Evolutionary conservation across 2,329 filamentous ascomycete genomes (phyloP).

Genomic region (Xylaria sp.): DNA sequence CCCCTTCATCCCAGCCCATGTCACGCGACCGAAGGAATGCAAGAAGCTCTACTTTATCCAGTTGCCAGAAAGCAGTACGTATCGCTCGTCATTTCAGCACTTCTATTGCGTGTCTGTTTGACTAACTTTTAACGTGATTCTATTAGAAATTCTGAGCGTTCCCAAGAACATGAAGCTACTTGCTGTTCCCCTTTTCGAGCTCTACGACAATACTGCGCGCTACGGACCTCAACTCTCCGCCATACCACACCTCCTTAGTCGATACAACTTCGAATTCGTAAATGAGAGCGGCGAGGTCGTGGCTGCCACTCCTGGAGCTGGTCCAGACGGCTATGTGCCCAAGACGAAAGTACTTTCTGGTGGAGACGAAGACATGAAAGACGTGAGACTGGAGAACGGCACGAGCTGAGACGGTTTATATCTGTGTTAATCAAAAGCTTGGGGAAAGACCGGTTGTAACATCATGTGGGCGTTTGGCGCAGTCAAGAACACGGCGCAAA

Average conservation of each 20-base stretch:
- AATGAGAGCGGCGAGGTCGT: constrained; percentile 92
- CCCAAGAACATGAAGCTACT: constrained; percentile 99
- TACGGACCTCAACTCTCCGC: constrained; percentile 97
- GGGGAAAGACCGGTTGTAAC: constrained; percentile 25
- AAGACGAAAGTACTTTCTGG: constrained; percentile 74
- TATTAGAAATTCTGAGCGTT: constrained; percentile 87
- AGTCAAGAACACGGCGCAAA: constrained; percentile 31
- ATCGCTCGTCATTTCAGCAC: background rate
- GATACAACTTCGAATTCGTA: constrained; percentile 98
- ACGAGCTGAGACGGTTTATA: constrained; percentile 29
- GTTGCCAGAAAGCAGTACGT: constrained; percentile 86
- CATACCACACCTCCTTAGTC: constrained; percentile 91
- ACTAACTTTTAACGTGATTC: constrained; percentile 39
- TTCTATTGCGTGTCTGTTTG: background rate
- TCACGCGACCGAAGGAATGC: constrained; percentile 96
- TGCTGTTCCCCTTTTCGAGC: constrained; percentile 94
- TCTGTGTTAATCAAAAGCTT: constrained; percentile 1
- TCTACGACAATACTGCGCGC: constrained; percentile 95
- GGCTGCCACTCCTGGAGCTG: constrained; percentile 81
- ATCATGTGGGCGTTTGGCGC: constrained; percentile 39
- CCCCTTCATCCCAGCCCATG: constrained; percentile 94
- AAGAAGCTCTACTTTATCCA: constrained; percentile 99
- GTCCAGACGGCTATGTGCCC: constrained; percentile 69
- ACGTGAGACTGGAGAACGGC: constrained; percentile 46
- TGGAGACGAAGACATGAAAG: constrained; percentile 69